Evolutionary conservation across 1,284 basidiomycete species (phyloP), one percentile per base, ranked within the genome.

Genomic region (Albatrellus sp.): DNA sequence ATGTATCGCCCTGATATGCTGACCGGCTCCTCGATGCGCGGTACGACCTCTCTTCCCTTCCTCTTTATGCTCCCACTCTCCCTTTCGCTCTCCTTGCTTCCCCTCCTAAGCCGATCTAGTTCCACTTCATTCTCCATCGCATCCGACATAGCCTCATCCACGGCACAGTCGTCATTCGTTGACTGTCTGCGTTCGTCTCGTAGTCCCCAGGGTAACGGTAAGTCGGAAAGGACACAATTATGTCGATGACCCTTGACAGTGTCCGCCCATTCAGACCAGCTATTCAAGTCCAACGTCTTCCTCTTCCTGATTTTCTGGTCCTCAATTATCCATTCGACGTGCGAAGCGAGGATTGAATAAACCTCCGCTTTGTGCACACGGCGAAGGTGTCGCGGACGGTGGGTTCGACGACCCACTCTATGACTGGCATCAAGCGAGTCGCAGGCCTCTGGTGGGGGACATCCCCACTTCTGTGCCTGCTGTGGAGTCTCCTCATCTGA

Each of bases 331-430:
- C 44, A 52, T 30, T 52, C 46, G 2, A 42, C 35, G 29, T 51
- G 50, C 4, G 50, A 51, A 17, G 42, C 46, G 33, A 52, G 43
- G 10, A 49, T 33, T 5, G 49, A 50, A 42, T 33, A 39, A 14
- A 49, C 28, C 24, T 52, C 50, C 11, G 51, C 46, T 7, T 14
- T 40, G 36, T 52, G 51, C 2, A 52, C 45, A 10, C 5, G 17
- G 5, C 51, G 47, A 28, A 43, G 45, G 16, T 46, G 41, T 5
- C 48, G 40, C 13, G 42, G 47, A 2, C 29, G 46, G 16, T 29
- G 35, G 16, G 51, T 49, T 11, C 34, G 42, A 1, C 34, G 42
- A 19, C 46, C 34, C n/a, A 37, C 14, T 13, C 42, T 37, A 13
- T n/a, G 11, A 4, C 19, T 19, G 7, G n/a, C 6, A 28, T 11